Evolutionary conservation across 257 asterid species (phyloP).

Genomic region (Verbascum thapsus): DNA sequence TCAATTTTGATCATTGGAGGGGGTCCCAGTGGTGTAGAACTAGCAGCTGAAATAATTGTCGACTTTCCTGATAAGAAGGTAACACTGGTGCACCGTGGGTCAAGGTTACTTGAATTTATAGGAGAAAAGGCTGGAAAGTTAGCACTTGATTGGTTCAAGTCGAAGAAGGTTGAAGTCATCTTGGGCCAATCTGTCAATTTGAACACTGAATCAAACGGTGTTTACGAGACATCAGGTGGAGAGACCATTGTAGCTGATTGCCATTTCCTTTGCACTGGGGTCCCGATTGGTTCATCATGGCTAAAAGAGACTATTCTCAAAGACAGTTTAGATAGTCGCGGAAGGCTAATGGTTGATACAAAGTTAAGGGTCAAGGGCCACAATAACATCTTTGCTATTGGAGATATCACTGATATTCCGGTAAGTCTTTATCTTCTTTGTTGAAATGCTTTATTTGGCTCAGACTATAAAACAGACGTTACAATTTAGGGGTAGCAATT

Average conservation of each 20-base stretch:
- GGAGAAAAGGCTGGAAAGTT: conserved; percentile 64
- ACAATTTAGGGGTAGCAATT: too few relatives aligned
- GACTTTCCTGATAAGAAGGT: conserved; percentile 87
- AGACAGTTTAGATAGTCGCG: conserved; percentile 58
- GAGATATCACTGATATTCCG: conserved; percentile 74
- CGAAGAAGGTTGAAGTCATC: conserved; percentile 76
- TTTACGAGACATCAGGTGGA: conserved; percentile 64
- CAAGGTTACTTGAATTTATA: conserved; percentile 69
- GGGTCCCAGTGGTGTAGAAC: conserved; percentile 90
- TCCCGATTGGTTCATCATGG: conserved; percentile 72
- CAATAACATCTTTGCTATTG: conserved; percentile 62
- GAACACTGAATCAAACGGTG: conserved; percentile 46
- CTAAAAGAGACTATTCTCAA: conserved; percentile 52
- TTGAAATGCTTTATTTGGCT: too few relatives aligned
- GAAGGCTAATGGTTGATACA: conserved; percentile 66
- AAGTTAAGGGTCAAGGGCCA: conserved; percentile 70
- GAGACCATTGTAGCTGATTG: conserved; percentile 74
- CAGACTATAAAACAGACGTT: too few relatives aligned
- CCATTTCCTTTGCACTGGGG: conserved; percentile 67
- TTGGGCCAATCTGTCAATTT: conserved; percentile 66
- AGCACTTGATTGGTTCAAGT: conserved; percentile 69
- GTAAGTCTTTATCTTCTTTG: too few relatives aligned
- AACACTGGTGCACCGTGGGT: conserved; percentile 70
- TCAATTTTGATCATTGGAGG: conserved; percentile 81
- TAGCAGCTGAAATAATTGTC: conserved; percentile 73